Conservation (phyloP, 768 basidiomycete genomes). For the Cystobasidiopsis lactophilus region DNA sequence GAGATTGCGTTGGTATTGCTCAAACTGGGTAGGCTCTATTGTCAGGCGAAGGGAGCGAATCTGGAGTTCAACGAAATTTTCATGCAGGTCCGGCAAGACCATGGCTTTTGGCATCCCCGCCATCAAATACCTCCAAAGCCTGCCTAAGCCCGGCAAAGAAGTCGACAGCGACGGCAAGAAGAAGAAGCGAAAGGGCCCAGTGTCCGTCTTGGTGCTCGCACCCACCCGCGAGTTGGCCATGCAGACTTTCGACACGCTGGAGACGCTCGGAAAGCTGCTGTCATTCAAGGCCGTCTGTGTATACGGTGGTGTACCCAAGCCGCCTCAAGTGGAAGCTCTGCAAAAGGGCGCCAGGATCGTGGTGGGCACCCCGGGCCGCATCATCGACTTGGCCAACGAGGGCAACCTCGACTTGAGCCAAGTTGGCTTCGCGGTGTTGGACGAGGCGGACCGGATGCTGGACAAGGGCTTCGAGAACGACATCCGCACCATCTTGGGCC, state of each 20-base stretch:
- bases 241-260: slow-evolving; percentile 73
- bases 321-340: slow-evolving; percentile 50
- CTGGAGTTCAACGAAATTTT: not conserved
- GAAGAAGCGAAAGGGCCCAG: slow-evolving; percentile 11
- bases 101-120: slow-evolving; percentile 89
- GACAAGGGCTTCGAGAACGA: slow-evolving; percentile 98
- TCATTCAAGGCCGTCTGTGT: slow-evolving; percentile 64
- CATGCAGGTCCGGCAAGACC: slow-evolving; percentile 47
- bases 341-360: slow-evolving; percentile 42
- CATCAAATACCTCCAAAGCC: slow-evolving; percentile 31
- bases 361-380: slow-evolving; percentile 84
- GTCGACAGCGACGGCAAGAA: slow-evolving; percentile 20
- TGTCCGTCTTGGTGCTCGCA: slow-evolving; percentile 51
- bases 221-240: slow-evolving; percentile 92
- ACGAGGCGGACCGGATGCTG: slow-evolving; percentile 95
- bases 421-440: slow-evolving; percentile 80
- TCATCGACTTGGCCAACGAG: slow-evolving; percentile 75
- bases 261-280: slow-evolving; percentile 46
- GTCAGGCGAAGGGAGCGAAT: not conserved
- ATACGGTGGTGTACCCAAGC: slow-evolving; percentile 87
- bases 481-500: slow-evolving; percentile 67
- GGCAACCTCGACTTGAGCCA: slow-evolving; percentile 59
- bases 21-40: slow-evolving; percentile 6
- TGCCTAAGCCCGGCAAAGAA: slow-evolving; percentile 23
- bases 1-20: slow-evolving; percentile 12